Evolutionary conservation across 257 asterid species (phyloP).

Genomic region (Solanum lignicaule): DNA sequence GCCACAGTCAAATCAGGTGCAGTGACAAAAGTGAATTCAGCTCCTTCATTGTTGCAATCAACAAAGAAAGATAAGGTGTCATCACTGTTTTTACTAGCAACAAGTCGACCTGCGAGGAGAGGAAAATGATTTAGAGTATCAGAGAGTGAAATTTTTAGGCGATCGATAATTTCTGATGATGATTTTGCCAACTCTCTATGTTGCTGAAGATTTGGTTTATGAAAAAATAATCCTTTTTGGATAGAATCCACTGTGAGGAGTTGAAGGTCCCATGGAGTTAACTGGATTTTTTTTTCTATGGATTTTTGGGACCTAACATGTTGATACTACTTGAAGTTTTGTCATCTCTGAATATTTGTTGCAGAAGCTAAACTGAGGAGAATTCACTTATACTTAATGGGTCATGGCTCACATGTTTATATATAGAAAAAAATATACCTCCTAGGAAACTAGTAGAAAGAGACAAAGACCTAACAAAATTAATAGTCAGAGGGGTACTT

Average conservation of each 20-base stretch:
- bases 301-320: not conserved
- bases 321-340: slow-evolving; percentile 5
- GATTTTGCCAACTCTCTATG: not conserved
- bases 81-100: slow-evolving; percentile 1
- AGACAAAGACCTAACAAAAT: not conserved
- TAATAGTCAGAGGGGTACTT: no score
- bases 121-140: slow-evolving; percentile 35
- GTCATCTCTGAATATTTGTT: not conserved
- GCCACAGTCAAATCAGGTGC: slow-evolving; percentile 3
- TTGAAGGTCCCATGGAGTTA: slow-evolving; percentile 32
- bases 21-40: slow-evolving; percentile 20
- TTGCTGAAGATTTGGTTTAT: slow-evolving; percentile 14
- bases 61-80: slow-evolving; percentile 9
- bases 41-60: slow-evolving; percentile 35
- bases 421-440: no score
- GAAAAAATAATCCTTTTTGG: slow-evolving; percentile 30
- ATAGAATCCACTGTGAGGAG: slow-evolving; percentile 14
- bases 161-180: not conserved
- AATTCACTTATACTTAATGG: not conserved
- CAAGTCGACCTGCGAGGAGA: slow-evolving; percentile 47
- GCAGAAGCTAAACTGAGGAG: not conserved
- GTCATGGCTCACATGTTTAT: not conserved
- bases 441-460: no score
- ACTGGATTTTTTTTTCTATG: not conserved
- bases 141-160: slow-evolving; percentile 38